These are phyloP conservation scores for Penicillium capsulatum DNA, from an alignment of 2,329 filamentous ascomycete genomes.

Conservation along the genomic window DNA sequence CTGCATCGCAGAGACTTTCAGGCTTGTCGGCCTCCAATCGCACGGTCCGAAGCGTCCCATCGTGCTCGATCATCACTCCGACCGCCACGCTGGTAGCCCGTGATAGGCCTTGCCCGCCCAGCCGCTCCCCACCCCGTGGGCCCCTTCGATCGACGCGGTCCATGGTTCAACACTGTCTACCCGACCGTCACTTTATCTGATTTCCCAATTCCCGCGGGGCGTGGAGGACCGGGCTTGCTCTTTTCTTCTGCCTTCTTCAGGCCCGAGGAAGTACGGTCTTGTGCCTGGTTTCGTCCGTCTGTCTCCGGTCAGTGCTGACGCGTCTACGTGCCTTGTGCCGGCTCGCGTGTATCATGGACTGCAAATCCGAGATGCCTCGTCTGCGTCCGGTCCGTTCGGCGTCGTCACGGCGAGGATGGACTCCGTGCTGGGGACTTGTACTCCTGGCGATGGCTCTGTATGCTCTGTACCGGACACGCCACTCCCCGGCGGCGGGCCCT, in stretches of 20 bases:
- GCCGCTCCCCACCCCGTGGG: slow-evolving; percentile 1
- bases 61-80: slow-evolving; percentile 7
- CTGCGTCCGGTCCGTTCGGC: neutral
- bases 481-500: neutral
- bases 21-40: slow-evolving; percentile 2
- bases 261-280: too few relatives aligned
- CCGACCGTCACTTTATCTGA: slow-evolving; percentile 6
- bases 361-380: slow-evolving; percentile 5
- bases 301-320: neutral
- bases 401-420: slow-evolving; percentile 3
- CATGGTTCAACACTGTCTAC: slow-evolving; percentile 3
- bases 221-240: neutral
- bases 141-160: slow-evolving; percentile 4
- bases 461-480: slow-evolving; percentile 4
- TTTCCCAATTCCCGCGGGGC: neutral
- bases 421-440: slow-evolving; percentile 4
- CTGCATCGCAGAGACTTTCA: neutral
- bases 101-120: slow-evolving; percentile 2
- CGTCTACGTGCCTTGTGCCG: neutral
- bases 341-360: slow-evolving; percentile 9
- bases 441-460: slow-evolving; percentile 1
- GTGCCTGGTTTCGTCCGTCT: too few relatives aligned
- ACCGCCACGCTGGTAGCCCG: slow-evolving; percentile 5
- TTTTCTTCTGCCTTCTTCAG: neutral
- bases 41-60: slow-evolving; percentile 1